Percentiles rank a stretch among this genome's conserved stretches.
These are phyloP conservation scores for Sanghuangporus sanghuang DNA, from an alignment of 1,284 basidiomycete species.

Conservation along the genomic window DNA sequence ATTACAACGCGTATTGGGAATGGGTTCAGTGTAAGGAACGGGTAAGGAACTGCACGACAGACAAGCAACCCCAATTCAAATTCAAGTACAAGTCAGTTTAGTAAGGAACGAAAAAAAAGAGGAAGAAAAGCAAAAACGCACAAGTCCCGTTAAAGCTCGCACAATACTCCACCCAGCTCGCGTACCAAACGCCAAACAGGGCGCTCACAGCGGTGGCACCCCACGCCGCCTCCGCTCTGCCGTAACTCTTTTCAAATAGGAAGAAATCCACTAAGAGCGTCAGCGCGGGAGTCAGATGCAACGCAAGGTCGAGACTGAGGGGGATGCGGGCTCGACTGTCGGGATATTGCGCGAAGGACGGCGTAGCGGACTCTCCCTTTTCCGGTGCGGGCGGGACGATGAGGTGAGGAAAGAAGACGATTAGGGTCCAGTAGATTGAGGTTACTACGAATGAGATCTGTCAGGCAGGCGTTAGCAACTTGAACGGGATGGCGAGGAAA, in stretches of 20 bases:
- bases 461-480: neutral
- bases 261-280: slow-evolving; percentile 68
- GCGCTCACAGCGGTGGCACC: slow-evolving; percentile 42
- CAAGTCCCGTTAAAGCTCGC: slow-evolving; percentile 58
- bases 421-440: slow-evolving; percentile 66
- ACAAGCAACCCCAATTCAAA: neutral
- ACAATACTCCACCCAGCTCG: slow-evolving; percentile 65
- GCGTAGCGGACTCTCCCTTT: slow-evolving; percentile 29
- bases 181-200: slow-evolving; percentile 49
- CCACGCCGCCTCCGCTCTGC: slow-evolving; percentile 35
- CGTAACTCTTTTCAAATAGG: slow-evolving; percentile 58
- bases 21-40: slow-evolving; percentile 65
- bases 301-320: slow-evolving; percentile 53
- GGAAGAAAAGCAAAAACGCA: slow-evolving; percentile 31
- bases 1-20: slow-evolving; percentile 51
- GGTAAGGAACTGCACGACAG: slow-evolving; percentile 62
- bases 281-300: slow-evolving; percentile 64
- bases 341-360: slow-evolving; percentile 30
- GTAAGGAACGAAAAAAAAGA: too few species aligned
- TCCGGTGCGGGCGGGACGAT: slow-evolving; percentile 37
- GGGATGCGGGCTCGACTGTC: slow-evolving; percentile 45
- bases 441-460: slow-evolving; percentile 66
- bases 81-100: neutral
- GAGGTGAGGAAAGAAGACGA: slow-evolving; percentile 46
- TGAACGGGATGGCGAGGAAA: slow-evolving; percentile 3